phyloP scores from a whole-genome alignment of 306 rosid genomes.

The Castanea crenata region DNA sequence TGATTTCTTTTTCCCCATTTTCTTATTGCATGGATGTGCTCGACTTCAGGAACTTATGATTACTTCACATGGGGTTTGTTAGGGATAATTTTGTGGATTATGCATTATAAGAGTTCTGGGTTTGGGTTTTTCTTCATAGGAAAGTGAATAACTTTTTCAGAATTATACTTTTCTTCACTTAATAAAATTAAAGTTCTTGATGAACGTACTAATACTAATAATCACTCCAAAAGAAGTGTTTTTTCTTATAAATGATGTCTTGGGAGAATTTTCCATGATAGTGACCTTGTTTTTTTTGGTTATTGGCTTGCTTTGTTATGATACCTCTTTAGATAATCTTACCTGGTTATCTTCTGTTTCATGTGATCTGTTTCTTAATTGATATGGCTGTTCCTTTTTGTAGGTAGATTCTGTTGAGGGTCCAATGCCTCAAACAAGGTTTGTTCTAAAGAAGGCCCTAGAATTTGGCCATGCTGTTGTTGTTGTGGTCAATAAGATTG shows the following conservation, averaged over 20 bases:
- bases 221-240: background rate
- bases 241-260: background rate
- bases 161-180: background rate
- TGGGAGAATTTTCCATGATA: background rate
- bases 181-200: background rate
- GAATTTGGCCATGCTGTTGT: slow-evolving; percentile 97
- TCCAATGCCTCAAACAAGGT: slow-evolving; percentile 99
- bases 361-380: background rate
- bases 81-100: background rate
- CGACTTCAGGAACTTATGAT: background rate
- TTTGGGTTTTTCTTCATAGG: background rate
- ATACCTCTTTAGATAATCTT: slow-evolving; percentile 3
- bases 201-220: background rate
- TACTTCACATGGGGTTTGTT: background rate
- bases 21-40: background rate
- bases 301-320: background rate
- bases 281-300: background rate
- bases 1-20: background rate
- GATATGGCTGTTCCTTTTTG: slow-evolving; percentile 27
- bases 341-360: slow-evolving; percentile 7
- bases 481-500: slow-evolving; percentile 98
- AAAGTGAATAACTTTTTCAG: background rate
- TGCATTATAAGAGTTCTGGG: background rate
- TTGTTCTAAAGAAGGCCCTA: slow-evolving; percentile 96
- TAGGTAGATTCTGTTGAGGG: slow-evolving; percentile 99